phyloP scores from a whole-genome alignment of 1,284 basidiomycete species.

The Xanthoconium separans region DNA sequence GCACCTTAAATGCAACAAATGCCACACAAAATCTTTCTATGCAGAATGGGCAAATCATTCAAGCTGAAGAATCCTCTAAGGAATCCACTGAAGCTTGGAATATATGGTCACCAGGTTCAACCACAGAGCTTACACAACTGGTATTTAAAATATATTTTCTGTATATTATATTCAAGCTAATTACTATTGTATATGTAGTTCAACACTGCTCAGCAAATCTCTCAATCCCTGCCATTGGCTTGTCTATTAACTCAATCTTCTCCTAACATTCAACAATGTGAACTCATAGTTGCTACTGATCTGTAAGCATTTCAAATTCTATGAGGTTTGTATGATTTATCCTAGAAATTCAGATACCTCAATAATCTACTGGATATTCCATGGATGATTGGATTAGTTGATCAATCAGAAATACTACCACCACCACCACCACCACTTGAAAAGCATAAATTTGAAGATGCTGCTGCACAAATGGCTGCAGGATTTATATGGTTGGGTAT shows the following conservation, averaged over 20 bases:
- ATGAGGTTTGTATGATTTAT: background rate
- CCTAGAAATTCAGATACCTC: background rate
- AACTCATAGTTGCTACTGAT: background rate
- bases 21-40: background rate
- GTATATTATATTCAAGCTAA: background rate
- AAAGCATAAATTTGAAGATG: background rate
- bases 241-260: background rate
- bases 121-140: background rate
- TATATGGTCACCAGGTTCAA: background rate
- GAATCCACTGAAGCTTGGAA: background rate
- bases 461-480: slow-evolving; percentile 9
- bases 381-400: background rate
- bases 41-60: background rate
- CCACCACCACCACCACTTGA: background rate
- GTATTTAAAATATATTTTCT: background rate
- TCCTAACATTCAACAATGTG: background rate
- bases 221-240: background rate
- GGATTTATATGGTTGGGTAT: slow-evolving; percentile 15
- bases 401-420: background rate
- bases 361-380: background rate
- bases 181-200: background rate
- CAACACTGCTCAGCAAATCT: background rate
- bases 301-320: background rate
- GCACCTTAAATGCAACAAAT: background rate
- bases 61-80: background rate